Evolutionary conservation across 106 monocot genomes (phyloP).

Genomic region (Dendrobium officinale): DNA sequence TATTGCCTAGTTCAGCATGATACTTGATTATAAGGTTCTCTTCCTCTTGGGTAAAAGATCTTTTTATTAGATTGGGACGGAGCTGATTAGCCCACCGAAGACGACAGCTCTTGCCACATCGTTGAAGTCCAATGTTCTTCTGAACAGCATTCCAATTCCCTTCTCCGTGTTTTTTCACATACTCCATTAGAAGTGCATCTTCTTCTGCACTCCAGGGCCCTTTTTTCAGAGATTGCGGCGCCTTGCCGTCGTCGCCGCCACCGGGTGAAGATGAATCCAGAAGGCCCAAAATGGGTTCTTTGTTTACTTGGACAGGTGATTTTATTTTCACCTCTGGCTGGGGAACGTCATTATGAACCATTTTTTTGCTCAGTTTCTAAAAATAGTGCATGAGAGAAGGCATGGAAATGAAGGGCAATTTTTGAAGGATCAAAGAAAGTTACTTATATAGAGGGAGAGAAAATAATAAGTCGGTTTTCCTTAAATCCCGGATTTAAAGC

Average conservation of each 20-base stretch:
- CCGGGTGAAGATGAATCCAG: not conserved
- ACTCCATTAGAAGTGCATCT: slow-evolving; percentile 48
- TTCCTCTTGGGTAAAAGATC: slow-evolving; percentile 51
- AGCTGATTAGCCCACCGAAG: slow-evolving; percentile 76
- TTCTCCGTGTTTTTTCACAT: slow-evolving; percentile 55
- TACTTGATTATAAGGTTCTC: slow-evolving; percentile 43
- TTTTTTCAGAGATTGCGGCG: slow-evolving; percentile 27
- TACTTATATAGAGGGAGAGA: too few species aligned
- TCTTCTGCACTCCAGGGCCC: slow-evolving; percentile 75
- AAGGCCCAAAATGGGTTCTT: not conserved
- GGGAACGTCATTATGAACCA: too few species aligned
- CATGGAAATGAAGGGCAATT: too few species aligned
- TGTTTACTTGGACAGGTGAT: not conserved
- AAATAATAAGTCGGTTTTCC: too few species aligned
- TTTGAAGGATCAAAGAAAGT: too few species aligned
- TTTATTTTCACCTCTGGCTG: not conserved
- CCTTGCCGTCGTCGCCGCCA: not conserved
- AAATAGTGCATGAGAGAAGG: too few species aligned
- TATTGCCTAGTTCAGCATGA: slow-evolving; percentile 54
- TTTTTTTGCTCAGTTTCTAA: too few species aligned
- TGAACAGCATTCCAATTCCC: slow-evolving; percentile 80
- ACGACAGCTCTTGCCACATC: slow-evolving; percentile 80
- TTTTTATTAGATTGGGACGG: slow-evolving; percentile 59
- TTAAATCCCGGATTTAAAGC: too few species aligned
- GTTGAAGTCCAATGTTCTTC: slow-evolving; percentile 33